Evolutionary conservation across 2,329 filamentous ascomycete genomes (phyloP), one percentile per base, ranked within the genome.

Genomic region (Fusarium euwallaceae): DNA sequence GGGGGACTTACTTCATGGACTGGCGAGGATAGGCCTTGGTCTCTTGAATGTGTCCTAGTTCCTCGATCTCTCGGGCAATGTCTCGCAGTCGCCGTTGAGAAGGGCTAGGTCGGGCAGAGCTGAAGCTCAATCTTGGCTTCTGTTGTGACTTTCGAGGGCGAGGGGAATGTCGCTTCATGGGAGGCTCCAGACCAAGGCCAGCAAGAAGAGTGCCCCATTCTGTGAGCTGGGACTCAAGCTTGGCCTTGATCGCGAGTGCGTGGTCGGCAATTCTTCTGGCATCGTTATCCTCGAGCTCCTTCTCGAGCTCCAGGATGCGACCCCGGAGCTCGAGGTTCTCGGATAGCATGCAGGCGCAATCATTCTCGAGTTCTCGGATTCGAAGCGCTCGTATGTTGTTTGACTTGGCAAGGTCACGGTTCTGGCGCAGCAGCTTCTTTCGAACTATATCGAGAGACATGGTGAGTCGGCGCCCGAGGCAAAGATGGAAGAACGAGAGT

Each of bases 351-450:
- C 91, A 90, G 45, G 92, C 91, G 72, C 90, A 92, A 82, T 97
- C 93, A 80, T 92, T 90, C 80, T 96, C 94, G 68, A 97, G 88
- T 73, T 88, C 90, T 70, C 94, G 91, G 78, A 97, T 95, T 75
- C 92, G 92, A 36, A 94, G 87, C 36, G 93, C 93, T 81, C 95
- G 93, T 61, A 89, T 88, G 27, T 94, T 94, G 84, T 97, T 97
- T 78, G 89, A 90, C 81, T 92, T 91, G 72, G 94, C 94, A 73
- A 97, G 92, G 79, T 97, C 94, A 83, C 93, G 90, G 81, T 97
- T 97, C 81, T 97, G 94, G 64, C 94, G 90, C 78, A 95, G 86
- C 80, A 95, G 94, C 81, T 93, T 92, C 79, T 92, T 90, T 81
- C 94, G 93, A 69, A 96, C 93, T 95, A 78, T 12, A 71, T 58